Evolutionary conservation across 495 filamentous ascomycete species (phyloP), one percentile per base, ranked within the genome.

Genomic region (Tuber magnatum): DNA sequence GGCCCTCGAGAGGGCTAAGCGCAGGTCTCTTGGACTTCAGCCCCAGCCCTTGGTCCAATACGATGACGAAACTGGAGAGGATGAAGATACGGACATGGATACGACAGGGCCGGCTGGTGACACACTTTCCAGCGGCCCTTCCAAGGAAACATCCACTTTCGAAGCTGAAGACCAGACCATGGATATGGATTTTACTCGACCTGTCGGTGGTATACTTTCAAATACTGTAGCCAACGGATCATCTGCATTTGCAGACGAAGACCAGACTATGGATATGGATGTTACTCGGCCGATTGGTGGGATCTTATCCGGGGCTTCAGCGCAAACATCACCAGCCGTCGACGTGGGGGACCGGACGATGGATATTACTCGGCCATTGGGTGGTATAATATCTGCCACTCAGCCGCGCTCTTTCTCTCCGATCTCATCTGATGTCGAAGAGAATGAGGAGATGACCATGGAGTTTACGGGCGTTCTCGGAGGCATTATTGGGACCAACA

Each of bases 321-420:
- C 61, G 14, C 56, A 71, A 83, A 81, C 56, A 74, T 83, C 82
- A 28, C 71, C 77, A 32, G 44, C 84, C 28, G 82, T 85, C 6
- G 82, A 83, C 24, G 73, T 87, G 68, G 89, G 89, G 72, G 91
- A 93, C 41, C 86, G 92, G 82, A 80, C 77, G 80, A 94, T 94
- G 92, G 94, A 97, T 74, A 89, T 97, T 70, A 97, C 94, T 1
- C 88, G 87, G 73, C 91, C 90, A n/a, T 84, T 97, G 72, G 94
- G 94, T 22, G 87, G 90, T 3, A 97, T 98, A 71, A 84, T 94
- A 28, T 56, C 79, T 41, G 42, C 70, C 38, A 20, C 56, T 16
- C 39, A 24, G 22, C 77, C 69, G 22, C 70, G 71, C 2, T 68
- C 44, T 6, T 43, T 65, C 2, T 73, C 70, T 0, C 65, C 65